These are phyloP conservation scores for Helicostylum pulchrum DNA, from an alignment of 192 early-diverging fungal genomes.

Conservation along the genomic window DNA sequence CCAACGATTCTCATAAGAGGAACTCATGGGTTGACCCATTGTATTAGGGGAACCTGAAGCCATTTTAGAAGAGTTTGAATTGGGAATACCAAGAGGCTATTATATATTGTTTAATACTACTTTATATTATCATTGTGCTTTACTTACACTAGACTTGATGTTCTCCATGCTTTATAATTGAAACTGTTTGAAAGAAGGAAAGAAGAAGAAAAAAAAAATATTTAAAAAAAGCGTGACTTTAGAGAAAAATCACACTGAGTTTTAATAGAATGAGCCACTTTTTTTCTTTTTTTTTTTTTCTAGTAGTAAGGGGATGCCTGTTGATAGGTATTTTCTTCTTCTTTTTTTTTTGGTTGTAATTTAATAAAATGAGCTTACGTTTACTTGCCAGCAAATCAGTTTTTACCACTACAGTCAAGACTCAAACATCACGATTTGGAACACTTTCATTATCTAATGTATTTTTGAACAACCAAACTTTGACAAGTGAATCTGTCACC, in stretches of 20 bases:
- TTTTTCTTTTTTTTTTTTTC: conserved; percentile 17
- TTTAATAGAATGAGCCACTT: conserved; percentile 15
- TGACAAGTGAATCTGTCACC: neutral
- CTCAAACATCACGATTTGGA: neutral
- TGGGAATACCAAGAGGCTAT: neutral
- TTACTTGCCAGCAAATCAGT: neutral
- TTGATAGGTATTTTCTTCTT: conserved; percentile 31
- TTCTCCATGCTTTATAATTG: neutral
- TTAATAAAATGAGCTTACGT: neutral
- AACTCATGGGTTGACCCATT: conserved; percentile 48
- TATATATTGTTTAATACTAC: neutral
- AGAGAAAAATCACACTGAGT: neutral
- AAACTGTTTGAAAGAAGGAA: neutral
- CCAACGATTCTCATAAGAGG: conserved; percentile 49
- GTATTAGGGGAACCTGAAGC: conserved; percentile 32
- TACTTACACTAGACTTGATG: neutral
- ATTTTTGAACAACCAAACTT: neutral
- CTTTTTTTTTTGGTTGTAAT: conserved; percentile 33
- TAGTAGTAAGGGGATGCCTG: conserved; percentile 2
- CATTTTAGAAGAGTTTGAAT: neutral
- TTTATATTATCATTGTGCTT: neutral
- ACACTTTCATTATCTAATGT: neutral
- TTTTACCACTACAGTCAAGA: neutral
- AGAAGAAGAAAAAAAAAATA: neutral
- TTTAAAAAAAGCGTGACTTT: neutral